Evolutionary conservation across 1,139 yeast genomes (phyloP).

Genomic region (Hyphopichia buzzinii): DNA sequence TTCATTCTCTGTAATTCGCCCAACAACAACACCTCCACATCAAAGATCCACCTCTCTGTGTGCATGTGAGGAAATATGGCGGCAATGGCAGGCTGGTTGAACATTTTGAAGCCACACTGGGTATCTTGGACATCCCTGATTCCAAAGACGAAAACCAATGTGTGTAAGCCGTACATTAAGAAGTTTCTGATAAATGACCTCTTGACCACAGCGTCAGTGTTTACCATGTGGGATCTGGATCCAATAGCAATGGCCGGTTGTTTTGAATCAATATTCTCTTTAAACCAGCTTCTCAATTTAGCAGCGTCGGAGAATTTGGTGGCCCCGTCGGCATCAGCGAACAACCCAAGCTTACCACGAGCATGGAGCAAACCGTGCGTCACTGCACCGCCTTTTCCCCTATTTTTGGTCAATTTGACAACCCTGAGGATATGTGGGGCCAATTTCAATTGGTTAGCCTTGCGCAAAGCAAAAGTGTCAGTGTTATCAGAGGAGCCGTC

Average conservation of each 20-base stretch:
- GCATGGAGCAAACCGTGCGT: constrained; percentile 84
- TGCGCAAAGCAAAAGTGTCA: constrained; percentile 61
- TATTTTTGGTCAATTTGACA: constrained; percentile 62
- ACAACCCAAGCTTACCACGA: constrained; percentile 71
- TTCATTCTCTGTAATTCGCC: constrained; percentile 70
- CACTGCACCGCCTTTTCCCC: constrained; percentile 99
- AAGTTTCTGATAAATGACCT: constrained; percentile 85
- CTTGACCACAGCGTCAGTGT: constrained; percentile 93
- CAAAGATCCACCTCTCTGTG: constrained; percentile 98
- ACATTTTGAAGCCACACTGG: constrained; percentile 95
- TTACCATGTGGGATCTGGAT: constrained; percentile 95
- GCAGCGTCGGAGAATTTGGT: constrained; percentile 71
- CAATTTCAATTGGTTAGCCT: constrained; percentile 54
- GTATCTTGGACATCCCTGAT: constrained; percentile 85
- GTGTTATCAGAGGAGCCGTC: constrained; percentile 91
- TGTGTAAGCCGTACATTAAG: constrained; percentile 89
- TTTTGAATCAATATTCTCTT: constrained; percentile 16
- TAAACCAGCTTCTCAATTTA: constrained; percentile 48
- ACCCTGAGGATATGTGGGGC: constrained; percentile 66
- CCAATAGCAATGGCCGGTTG: constrained; percentile 76
- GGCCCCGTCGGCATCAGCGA: constrained; percentile 99
- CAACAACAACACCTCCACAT: constrained; percentile 83
- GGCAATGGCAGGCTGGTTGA: constrained; percentile 64
- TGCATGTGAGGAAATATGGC: constrained; percentile 86
- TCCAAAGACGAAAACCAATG: constrained; percentile 84